A percentile compares a stretch with the other conserved stretches of the same genome.
Evolutionary conservation across 169 alveolate genomes (phyloP).

Genomic region (Plasmodium coatneyi): DNA sequence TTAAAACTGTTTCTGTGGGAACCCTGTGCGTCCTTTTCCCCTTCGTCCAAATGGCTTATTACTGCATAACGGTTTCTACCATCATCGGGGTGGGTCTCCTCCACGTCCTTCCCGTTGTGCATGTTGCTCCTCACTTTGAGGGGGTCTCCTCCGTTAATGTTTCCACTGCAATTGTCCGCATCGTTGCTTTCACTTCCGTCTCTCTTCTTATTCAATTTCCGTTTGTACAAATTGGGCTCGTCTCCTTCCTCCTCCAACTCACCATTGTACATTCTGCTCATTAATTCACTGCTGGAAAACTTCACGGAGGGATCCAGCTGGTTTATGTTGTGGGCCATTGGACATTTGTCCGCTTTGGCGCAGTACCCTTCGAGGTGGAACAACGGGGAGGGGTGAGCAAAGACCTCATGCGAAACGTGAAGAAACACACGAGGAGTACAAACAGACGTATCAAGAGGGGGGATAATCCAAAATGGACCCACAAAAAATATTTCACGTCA

Average conservation of each 20-base stretch:
- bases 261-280: slow-evolving; percentile 19
- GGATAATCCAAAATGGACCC: not conserved
- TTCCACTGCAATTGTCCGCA: not conserved
- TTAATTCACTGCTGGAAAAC: slow-evolving; percentile 33
- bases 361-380: slow-evolving; percentile 12
- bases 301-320: slow-evolving; percentile 66
- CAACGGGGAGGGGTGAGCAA: not conserved
- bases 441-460: not conserved
- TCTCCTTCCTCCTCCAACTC: not conserved
- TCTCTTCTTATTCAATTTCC: not conserved
- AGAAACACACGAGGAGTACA: not conserved
- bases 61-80: not conserved
- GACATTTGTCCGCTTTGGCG: slow-evolving; percentile 42
- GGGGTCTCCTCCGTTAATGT: not conserved
- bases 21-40: not conserved
- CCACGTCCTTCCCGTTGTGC: not conserved
- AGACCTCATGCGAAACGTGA: too few species aligned
- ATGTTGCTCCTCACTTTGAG: not conserved
- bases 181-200: not conserved
- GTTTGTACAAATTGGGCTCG: not conserved
- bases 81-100: not conserved
- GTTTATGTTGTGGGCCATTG: slow-evolving; percentile 59
- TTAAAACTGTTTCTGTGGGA: slow-evolving; percentile 12
- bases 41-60: not conserved
- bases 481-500: too few species aligned